phyloP scores from a whole-genome alignment of 2,329 filamentous ascomycete species.

The Lasiodiplodia citricola region DNA sequence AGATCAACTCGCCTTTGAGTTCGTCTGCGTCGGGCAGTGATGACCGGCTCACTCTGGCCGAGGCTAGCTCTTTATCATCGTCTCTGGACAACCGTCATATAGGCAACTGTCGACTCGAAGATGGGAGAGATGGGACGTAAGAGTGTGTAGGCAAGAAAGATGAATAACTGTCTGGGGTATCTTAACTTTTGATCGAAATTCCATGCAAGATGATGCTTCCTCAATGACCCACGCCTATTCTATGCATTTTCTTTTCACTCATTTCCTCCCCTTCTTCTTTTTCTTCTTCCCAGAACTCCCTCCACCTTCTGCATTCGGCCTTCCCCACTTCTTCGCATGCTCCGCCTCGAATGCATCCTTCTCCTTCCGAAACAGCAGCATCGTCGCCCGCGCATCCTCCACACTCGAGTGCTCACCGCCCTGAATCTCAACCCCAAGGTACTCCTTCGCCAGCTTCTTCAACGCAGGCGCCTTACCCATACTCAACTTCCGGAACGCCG shows the following conservation, averaged over 20 bases:
- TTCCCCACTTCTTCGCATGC: constrained; percentile 66
- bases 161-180: constrained; percentile 20
- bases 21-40: not conserved
- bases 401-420: constrained; percentile 65
- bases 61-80: not conserved
- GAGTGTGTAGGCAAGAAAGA: not conserved
- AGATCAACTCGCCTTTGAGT: not conserved
- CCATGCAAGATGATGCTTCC: not conserved
- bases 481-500: constrained; percentile 73
- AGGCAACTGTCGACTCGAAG: not conserved
- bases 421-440: constrained; percentile 65
- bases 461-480: constrained; percentile 72
- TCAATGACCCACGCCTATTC: not conserved
- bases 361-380: constrained; percentile 83
- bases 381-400: constrained; percentile 84
- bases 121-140: not conserved
- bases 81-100: not conserved
- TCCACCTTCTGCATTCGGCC: constrained; percentile 30
- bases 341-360: constrained; percentile 87
- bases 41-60: not conserved
- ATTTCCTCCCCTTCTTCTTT: constrained; percentile 44
- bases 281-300: constrained; percentile 37
- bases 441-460: constrained; percentile 61
- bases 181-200: constrained; percentile 13
- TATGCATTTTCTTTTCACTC: constrained; percentile 29